Evolutionary conservation across 305 asterid genomes (phyloP).

Genomic region (Fraxinus ornus): DNA sequence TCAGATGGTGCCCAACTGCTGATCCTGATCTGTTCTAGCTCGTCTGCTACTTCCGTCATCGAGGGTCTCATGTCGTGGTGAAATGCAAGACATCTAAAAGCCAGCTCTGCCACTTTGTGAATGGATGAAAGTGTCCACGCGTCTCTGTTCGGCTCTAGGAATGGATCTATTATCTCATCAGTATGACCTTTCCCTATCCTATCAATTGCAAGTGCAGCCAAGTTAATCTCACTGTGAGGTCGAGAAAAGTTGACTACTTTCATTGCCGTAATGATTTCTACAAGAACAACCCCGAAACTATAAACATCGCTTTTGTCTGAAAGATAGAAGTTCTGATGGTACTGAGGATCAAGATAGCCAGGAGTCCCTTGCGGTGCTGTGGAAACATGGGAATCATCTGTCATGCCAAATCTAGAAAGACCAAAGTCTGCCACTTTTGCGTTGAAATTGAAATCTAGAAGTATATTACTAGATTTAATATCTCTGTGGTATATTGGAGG

Average conservation of each 20-base stretch:
- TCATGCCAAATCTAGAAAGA: slow-evolving; percentile 85
- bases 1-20: slow-evolving; percentile 79
- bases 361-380: slow-evolving; percentile 99
- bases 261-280: slow-evolving; percentile 80
- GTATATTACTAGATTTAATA: slow-evolving; percentile 86
- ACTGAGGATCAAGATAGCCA: slow-evolving; percentile 92
- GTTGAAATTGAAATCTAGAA: slow-evolving; percentile 66
- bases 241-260: slow-evolving; percentile 86
- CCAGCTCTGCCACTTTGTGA: slow-evolving; percentile 84
- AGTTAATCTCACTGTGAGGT: slow-evolving; percentile 70
- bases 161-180: slow-evolving; percentile 82
- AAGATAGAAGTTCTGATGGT: slow-evolving; percentile 90
- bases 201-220: slow-evolving; percentile 86
- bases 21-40: slow-evolving; percentile 74
- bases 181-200: slow-evolving; percentile 75
- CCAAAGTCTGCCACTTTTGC: slow-evolving; percentile 96
- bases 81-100: slow-evolving; percentile 89
- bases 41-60: slow-evolving; percentile 94
- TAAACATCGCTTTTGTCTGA: slow-evolving; percentile 97
- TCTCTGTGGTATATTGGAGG: slow-evolving; percentile 97
- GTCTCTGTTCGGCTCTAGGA: slow-evolving; percentile 74
- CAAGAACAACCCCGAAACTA: slow-evolving; percentile 91
- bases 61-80: slow-evolving; percentile 90
- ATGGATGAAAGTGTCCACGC: slow-evolving; percentile 93
- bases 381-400: slow-evolving; percentile 84